A percentile compares a stretch with the other conserved stretches of the same genome.
phyloP scores from a whole-genome alignment of 805 yeast species.

The Starmerella tilneyi region DNA sequence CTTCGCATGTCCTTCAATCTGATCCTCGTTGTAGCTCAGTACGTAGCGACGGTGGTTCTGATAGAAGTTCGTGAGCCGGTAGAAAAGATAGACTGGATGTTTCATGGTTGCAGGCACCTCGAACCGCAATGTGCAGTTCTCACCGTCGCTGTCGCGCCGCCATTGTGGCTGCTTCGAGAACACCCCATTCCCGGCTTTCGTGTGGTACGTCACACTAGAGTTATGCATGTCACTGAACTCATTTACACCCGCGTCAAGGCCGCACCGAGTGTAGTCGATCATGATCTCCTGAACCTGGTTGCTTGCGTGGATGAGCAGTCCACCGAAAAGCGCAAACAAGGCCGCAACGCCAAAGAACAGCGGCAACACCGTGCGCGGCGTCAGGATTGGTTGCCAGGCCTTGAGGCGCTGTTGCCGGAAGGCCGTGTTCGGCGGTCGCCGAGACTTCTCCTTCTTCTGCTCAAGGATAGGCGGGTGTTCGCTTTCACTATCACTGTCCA shows the following conservation, averaged over 20 bases:
- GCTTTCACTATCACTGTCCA: slow-evolving; percentile 26
- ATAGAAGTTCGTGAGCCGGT: slow-evolving; percentile 77
- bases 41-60: slow-evolving; percentile 95
- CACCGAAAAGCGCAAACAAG: slow-evolving; percentile 83
- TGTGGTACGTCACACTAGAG: slow-evolving; percentile 47
- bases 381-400: slow-evolving; percentile 78
- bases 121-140: slow-evolving; percentile 60
- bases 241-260: slow-evolving; percentile 38
- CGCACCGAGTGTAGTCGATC: slow-evolving; percentile 68
- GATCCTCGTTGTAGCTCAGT: slow-evolving; percentile 68
- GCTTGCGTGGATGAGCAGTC: slow-evolving; percentile 71
- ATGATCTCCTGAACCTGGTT: slow-evolving; percentile 63
- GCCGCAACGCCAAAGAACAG: slow-evolving; percentile 61
- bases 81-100: slow-evolving; percentile 66
- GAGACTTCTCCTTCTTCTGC: slow-evolving; percentile 32
- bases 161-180: slow-evolving; percentile 45
- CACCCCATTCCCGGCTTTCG: slow-evolving; percentile 27
- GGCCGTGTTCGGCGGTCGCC: slow-evolving; percentile 38
- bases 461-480: slow-evolving; percentile 26
- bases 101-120: slow-evolving; percentile 59
- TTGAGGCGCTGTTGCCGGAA: slow-evolving; percentile 48
- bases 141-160: slow-evolving; percentile 40
- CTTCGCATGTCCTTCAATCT: slow-evolving; percentile 68
- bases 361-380: slow-evolving; percentile 86
- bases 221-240: slow-evolving; percentile 46